Conservation (phyloP, 2,329 filamentous ascomycete species). For the Malbranchea cinnamomea region DNA sequence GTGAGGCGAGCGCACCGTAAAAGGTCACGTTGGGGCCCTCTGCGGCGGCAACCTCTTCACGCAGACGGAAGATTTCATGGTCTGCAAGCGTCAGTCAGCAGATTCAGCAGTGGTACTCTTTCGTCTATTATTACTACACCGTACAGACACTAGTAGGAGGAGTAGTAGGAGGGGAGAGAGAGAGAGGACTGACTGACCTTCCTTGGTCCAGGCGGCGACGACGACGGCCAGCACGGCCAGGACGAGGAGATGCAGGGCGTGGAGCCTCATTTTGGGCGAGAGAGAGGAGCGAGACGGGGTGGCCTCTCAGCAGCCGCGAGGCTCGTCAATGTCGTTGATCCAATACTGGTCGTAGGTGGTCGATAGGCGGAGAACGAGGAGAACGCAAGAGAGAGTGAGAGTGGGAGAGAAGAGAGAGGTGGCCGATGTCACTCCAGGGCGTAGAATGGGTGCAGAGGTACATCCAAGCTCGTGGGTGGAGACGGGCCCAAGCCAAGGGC, state of each 20-base stretch:
- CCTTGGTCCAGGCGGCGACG: constrained; percentile 68
- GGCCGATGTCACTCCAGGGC: too few relatives aligned
- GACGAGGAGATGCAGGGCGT: constrained; percentile 48
- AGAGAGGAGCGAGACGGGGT: too few relatives aligned
- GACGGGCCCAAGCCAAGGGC: too few relatives aligned
- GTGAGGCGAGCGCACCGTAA: constrained; percentile 43
- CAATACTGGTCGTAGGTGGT: too few relatives aligned
- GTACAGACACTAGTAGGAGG: constrained; percentile 1
- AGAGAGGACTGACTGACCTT: constrained; percentile 49
- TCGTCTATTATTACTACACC: background rate
- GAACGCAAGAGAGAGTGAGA: too few relatives aligned
- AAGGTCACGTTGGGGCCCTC: constrained; percentile 75
- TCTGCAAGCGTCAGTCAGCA: constrained; percentile 38
- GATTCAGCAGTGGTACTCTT: background rate
- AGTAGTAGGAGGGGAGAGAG: background rate
- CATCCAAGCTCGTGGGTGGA: too few relatives aligned
- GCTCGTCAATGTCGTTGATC: too few relatives aligned
- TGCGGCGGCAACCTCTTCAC: constrained; percentile 63
- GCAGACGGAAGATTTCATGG: constrained; percentile 92
- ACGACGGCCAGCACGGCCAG: constrained; percentile 54
- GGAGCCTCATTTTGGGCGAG: constrained; percentile 50
- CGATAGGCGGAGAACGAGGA: too few relatives aligned
- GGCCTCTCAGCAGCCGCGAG: too few relatives aligned
- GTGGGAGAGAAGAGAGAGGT: too few relatives aligned
- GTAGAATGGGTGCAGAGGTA: too few relatives aligned